Evolutionary conservation across 1,139 yeast genomes (phyloP), one percentile per base, ranked within the genome.

Genomic region (Debaryomyces udenii): DNA sequence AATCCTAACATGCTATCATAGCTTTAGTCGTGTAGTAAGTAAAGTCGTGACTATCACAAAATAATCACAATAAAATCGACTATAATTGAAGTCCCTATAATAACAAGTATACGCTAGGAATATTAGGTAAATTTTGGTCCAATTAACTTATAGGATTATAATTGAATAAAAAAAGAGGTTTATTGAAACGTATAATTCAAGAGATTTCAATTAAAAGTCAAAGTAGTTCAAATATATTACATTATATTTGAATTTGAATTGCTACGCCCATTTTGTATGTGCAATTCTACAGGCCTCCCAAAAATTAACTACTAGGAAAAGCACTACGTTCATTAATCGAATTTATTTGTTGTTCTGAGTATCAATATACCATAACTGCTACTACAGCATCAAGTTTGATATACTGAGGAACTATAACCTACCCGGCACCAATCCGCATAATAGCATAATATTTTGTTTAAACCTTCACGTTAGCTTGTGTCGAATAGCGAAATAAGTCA

Each of bases 21-120:
- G 6, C 13, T 36, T 16, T 22, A 36, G 39, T 36, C 39, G 40
- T 38, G 41, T 33, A 32, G 30, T 17, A 23, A 26, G 31, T 34
- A 27, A 34, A 34, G 37, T 34, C 37, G 37, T 34, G 37, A 34
- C 37, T 15, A 14, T 27, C 31, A 34, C 37, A 34, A 34, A 34
- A 34, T 34, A 34, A 34, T 34, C 37, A 34, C 37, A 34, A 34
- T 26, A 26, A 26, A 18, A 34, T 22, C 37, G 31, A 16, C 24
- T 26, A 17, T 15, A 13, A 17, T 18, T 24, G 37, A 26, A 34
- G 37, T 29, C 37, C 30, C 26, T 34, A 34, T 24, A 34, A 34
- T 34, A 34, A 34, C 37, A 34, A 34, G 30, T 34, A n/a, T 16
- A 34, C 30, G 26, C 30, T 26, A n/a, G 11, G 6, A 26, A 16